Evolutionary conservation across 495 filamentous ascomycete species (phyloP).

Genomic region (Talaromyces wortmannii): DNA sequence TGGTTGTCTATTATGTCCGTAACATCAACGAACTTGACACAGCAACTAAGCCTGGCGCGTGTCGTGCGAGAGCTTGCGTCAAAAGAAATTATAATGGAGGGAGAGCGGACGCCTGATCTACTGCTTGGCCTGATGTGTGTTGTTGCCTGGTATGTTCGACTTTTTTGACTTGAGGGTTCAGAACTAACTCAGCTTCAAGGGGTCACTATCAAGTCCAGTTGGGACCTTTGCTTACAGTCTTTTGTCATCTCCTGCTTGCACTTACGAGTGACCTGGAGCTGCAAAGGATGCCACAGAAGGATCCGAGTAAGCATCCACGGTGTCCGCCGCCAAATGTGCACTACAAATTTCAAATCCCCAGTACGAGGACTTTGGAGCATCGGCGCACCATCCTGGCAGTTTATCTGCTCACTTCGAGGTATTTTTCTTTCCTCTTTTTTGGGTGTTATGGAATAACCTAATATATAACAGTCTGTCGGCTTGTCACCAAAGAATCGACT

Average conservation of each 20-base stretch:
- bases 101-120: slow-evolving; percentile 38
- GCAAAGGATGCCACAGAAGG: slow-evolving; percentile 25
- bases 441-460: background rate
- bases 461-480: slow-evolving; percentile 17
- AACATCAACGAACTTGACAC: slow-evolving; percentile 16
- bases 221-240: slow-evolving; percentile 12
- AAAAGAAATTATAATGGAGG: slow-evolving; percentile 34
- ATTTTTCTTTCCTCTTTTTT: slow-evolving; percentile 2
- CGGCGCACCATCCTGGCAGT: slow-evolving; percentile 38
- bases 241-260: slow-evolving; percentile 36
- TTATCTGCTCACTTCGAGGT: slow-evolving; percentile 39
- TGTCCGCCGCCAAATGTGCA: background rate
- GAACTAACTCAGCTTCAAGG: background rate
- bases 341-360: slow-evolving; percentile 6
- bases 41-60: slow-evolving; percentile 21
- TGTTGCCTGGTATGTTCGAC: slow-evolving; percentile 22
- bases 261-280: slow-evolving; percentile 43
- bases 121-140: slow-evolving; percentile 35
- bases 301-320: background rate
- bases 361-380: slow-evolving; percentile 30
- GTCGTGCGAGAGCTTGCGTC: slow-evolving; percentile 26
- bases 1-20: slow-evolving; percentile 43
- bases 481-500: slow-evolving; percentile 27
- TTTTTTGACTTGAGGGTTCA: background rate
- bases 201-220: slow-evolving; percentile 5